Conservation (phyloP, 2,329 filamentous ascomycete species). For the Bipolaris victoriae region DNA sequence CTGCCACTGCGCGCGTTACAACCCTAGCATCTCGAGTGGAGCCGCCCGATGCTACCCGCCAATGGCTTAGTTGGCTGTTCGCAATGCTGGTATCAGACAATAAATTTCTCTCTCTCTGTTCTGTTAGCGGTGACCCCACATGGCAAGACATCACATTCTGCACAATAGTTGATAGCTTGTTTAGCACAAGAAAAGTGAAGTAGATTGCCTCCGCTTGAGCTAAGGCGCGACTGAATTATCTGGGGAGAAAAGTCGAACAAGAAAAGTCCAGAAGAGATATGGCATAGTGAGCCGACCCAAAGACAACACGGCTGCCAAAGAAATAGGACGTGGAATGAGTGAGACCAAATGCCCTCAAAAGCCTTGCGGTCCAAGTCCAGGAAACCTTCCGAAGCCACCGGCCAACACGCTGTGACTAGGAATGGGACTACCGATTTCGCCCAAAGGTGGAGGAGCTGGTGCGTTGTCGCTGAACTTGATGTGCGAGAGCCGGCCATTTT, state of each 20-base stretch:
- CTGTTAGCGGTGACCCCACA: neutral
- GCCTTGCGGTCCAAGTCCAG: slow-evolving; percentile 39
- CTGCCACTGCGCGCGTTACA: neutral
- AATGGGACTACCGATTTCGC: slow-evolving; percentile 57
- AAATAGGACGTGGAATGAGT: slow-evolving; percentile 1
- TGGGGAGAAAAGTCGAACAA: slow-evolving; percentile 3
- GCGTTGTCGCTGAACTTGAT: slow-evolving; percentile 53
- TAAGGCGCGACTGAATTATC: slow-evolving; percentile 17
- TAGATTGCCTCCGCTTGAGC: slow-evolving; percentile 26
- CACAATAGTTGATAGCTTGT: too few species aligned
- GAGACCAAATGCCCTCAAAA: slow-evolving; percentile 30
- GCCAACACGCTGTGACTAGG: slow-evolving; percentile 51
- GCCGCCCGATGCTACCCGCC: slow-evolving; percentile 7
- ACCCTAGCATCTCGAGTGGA: neutral
- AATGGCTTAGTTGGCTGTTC: neutral
- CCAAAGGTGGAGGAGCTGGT: slow-evolving; percentile 42
- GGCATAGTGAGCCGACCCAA: slow-evolving; percentile 5
- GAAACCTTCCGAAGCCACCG: slow-evolving; percentile 43
- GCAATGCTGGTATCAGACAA: neutral
- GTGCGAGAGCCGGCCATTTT: slow-evolving; percentile 50
- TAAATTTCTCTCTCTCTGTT: neutral
- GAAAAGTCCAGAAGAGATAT: slow-evolving; percentile 3
- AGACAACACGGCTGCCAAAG: slow-evolving; percentile 20
- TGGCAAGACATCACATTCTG: neutral
- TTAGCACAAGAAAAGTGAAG: slow-evolving; percentile 24